Conservation (phyloP, 805 yeast genomes). For the Peterozyma toletana region DNA sequence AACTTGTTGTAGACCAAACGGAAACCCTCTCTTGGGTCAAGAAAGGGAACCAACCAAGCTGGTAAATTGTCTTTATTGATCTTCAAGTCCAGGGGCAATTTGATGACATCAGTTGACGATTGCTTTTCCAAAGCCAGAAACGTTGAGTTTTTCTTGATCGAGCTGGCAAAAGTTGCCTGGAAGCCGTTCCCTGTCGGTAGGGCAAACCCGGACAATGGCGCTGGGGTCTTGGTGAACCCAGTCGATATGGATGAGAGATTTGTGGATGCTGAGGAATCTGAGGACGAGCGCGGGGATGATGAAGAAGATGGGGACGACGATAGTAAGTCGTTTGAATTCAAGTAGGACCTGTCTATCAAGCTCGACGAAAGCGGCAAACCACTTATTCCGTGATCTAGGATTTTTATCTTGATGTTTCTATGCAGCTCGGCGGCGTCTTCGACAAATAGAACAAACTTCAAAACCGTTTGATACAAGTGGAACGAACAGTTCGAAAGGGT, state of each 20-base stretch:
- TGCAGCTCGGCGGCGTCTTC: not conserved
- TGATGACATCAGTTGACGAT: not conserved
- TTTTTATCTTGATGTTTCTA: not conserved
- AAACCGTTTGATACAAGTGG: slow-evolving; percentile 21
- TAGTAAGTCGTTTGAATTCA: not conserved
- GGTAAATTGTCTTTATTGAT: slow-evolving; percentile 5
- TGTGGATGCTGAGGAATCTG: slow-evolving; percentile 1
- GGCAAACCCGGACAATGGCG: slow-evolving; percentile 29
- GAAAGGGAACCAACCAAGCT: slow-evolving; percentile 7
- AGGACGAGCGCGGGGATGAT: slow-evolving; percentile 2
- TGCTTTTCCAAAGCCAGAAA: not conserved
- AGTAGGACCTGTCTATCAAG: slow-evolving; percentile 1
- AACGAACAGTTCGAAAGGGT: slow-evolving; percentile 15
- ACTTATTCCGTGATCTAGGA: slow-evolving; percentile 5
- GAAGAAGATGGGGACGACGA: slow-evolving; percentile 5
- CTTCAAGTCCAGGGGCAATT: slow-evolving; percentile 10
- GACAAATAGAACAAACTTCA: slow-evolving; percentile 5
- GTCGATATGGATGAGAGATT: slow-evolving; percentile 5
- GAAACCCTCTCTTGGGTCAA: slow-evolving; percentile 15
- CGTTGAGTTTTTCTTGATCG: slow-evolving; percentile 13
- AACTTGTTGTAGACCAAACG: slow-evolving; percentile 23
- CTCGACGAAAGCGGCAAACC: not conserved
- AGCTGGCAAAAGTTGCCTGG: slow-evolving; percentile 19
- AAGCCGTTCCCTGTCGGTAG: slow-evolving; percentile 32
- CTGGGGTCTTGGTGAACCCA: not conserved